A percentile compares a stretch with the other conserved stretches of the same genome.
Evolutionary conservation across 352 stramenopile species (phyloP).

Genomic region (Globisporangium lucens): DNA sequence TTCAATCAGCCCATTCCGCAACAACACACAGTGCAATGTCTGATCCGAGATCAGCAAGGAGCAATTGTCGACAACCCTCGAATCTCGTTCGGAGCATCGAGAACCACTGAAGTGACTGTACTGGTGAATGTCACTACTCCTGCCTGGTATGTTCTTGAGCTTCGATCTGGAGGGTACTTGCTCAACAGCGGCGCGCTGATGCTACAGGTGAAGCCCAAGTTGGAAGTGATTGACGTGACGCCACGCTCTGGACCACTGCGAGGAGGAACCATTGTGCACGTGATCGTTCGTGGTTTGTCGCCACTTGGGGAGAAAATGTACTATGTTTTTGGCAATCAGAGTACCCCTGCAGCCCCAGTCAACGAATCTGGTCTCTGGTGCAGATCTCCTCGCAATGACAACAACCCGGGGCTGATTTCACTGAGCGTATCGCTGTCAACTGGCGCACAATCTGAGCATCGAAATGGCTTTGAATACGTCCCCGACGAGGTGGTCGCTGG

Average conservation of each 20-base stretch:
- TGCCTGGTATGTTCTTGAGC: slow-evolving; percentile 5
- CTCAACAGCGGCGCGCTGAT: neutral
- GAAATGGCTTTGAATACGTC: slow-evolving; percentile 17
- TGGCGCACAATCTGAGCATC: neutral
- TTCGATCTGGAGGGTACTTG: slow-evolving; percentile 1
- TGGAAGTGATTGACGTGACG: neutral
- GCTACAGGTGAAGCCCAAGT: slow-evolving; percentile 1
- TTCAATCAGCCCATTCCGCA: slow-evolving; percentile 2
- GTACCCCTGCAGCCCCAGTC: slow-evolving; percentile 6
- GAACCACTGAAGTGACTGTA: neutral
- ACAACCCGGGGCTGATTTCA: slow-evolving; percentile 13
- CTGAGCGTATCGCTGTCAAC: slow-evolving; percentile 21
- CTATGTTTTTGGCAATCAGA: slow-evolving; percentile 26
- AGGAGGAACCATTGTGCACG: slow-evolving; percentile 27
- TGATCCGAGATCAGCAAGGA: slow-evolving; percentile 3
- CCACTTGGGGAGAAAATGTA: slow-evolving; percentile 17
- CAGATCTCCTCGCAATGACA: slow-evolving; percentile 16
- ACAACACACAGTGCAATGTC: neutral
- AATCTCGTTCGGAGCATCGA: neutral
- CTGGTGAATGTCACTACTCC: slow-evolving; percentile 2
- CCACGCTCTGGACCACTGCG: slow-evolving; percentile 21
- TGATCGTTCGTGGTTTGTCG: slow-evolving; percentile 13
- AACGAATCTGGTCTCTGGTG: slow-evolving; percentile 21
- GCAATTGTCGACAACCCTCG: neutral
- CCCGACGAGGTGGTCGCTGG: slow-evolving; percentile 29